Evolutionary conservation across 148 eudicot genomes (phyloP), one percentile per base, ranked within the genome.

Genomic region (Vaccinium darrowii): DNA sequence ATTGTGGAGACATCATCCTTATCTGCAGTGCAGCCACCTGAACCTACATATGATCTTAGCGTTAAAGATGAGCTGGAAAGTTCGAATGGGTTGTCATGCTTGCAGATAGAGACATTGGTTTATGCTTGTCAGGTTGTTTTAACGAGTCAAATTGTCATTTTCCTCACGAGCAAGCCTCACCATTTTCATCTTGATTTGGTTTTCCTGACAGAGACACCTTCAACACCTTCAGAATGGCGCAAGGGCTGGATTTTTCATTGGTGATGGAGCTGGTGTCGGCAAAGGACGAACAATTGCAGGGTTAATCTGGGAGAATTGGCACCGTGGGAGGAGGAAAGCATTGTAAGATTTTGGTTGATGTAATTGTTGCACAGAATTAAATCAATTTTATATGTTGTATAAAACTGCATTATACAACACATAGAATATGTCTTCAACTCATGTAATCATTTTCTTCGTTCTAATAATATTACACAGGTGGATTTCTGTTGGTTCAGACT

Each of bases 201-300:
- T 89, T 82, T 52, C 69, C 51, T 85, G 53, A 84, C 98, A 97
- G 99, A 92, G 99, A 86, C 99, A 97, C 89, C 83, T 93, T 87
- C 99, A 97, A 80, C 98, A 94, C 87, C 98, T 97, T 86, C 93
- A 91, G 76, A 89, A 89, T 88, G 96, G 97, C 76, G 84, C 88
- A 6, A 93, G 99, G 90, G 99, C 99, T 73, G 99, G 99, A 58
- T 97, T 97, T 86, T 97, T 97, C 77, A 76, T 95, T 86, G 99
- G 99, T 86, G 99, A 97, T 90, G 99, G 99, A 88, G 99, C 99
- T 86, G 99, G 99, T 80, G 96, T 97, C 57, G 99, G 99, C 23
- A 97, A 97, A 92, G 99, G 99, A 90, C 92, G 99, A 89, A 97
- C 99, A 85, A 93, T 97, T 84, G 99, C 99, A 11, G 99, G 99